Evolutionary conservation across 78 protist genomes (phyloP), one percentile per base, ranked within the genome.

Genomic region (Pigoraptor vietnamica): DNA sequence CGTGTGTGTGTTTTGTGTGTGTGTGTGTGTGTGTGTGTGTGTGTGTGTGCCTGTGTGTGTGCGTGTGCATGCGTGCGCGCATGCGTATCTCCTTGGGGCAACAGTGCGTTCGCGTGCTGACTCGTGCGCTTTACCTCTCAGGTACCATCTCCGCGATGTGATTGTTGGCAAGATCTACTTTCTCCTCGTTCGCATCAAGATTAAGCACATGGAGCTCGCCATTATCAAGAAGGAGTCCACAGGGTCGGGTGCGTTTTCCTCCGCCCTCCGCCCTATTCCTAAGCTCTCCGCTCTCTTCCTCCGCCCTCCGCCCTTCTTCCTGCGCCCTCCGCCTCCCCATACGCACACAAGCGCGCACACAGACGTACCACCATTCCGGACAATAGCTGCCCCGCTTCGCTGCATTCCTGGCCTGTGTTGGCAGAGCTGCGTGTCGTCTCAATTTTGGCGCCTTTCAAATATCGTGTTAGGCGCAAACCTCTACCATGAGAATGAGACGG

Each of bases 161-260:
- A 94, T 98, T 90, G 95, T 97, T 32, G 99, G 99, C 67, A 96
- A 96, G 90, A 93, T 98, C 87, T 97, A 90, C 88, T 98, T 97
- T 92, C 92, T 97, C 32, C 92, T 97, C 24, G 97, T 96, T 24
- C 93, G 98, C 79, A 91, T 96, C 84, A 95, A 94, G 82, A 95
- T 96, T 90, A 96, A 97, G 94, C 93, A 94, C 94, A 98, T 98
- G 99, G 99, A 98, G 92, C 79, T 98, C 67, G 96, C 97, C 2
- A 93, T 98, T 81, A 92, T 97, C 67, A 94, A 96, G 93, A 94
- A 97, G 29, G 99, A 98, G 93, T 35, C 55, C 21, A 39, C 89
- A 1, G 89, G 89, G 6, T 34, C 84, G 10, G 84, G 84, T 79
- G 21, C 14, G 84, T n/a, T n/a, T n/a, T n/a, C n/a, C n/a, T n/a